Conservation (phyloP, 768 basidiomycete genomes). For the Sistotremastrum niveocremeum region DNA sequence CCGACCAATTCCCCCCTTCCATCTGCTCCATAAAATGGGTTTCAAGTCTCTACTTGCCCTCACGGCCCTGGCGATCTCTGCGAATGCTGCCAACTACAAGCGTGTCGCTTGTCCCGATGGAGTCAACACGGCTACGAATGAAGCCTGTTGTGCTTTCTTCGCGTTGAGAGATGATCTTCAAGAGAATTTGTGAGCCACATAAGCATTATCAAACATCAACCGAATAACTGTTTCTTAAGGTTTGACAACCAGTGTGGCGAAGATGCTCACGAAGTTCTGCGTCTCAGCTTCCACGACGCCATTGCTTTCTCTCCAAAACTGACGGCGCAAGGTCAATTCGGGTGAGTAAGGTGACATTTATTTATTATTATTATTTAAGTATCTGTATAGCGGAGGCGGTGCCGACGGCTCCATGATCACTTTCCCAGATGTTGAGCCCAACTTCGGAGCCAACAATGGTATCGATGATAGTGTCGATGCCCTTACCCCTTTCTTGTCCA, state of each 20-base stretch:
- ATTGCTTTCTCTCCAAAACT: background rate
- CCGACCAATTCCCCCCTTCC: too few relatives aligned
- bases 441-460: slow-evolving; percentile 5
- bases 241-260: slow-evolving; percentile 22
- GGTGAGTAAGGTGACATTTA: background rate
- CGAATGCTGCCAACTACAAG: background rate
- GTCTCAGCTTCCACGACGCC: slow-evolving; percentile 8
- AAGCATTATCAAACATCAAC: background rate
- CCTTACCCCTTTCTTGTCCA: slow-evolving; percentile 3
- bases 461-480: slow-evolving; percentile 2
- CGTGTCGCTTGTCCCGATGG: slow-evolving; percentile 4
- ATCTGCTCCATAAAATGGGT: slow-evolving; percentile 1
- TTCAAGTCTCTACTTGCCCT: slow-evolving; percentile 5
- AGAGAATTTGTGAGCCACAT: slow-evolving; percentile 1
- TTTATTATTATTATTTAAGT: background rate
- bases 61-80: slow-evolving; percentile 2
- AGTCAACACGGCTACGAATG: slow-evolving; percentile 3
- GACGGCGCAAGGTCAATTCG: background rate
- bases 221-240: background rate
- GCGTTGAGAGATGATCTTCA: slow-evolving; percentile 3
- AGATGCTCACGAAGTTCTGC: slow-evolving; percentile 18
- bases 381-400: slow-evolving; percentile 5
- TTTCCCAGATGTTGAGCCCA: slow-evolving; percentile 5
- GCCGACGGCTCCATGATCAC: slow-evolving; percentile 5
- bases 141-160: slow-evolving; percentile 4